These are phyloP conservation scores for Grosmannia serpens DNA, from an alignment of 2,329 filamentous ascomycete species.

Conservation along the genomic window DNA sequence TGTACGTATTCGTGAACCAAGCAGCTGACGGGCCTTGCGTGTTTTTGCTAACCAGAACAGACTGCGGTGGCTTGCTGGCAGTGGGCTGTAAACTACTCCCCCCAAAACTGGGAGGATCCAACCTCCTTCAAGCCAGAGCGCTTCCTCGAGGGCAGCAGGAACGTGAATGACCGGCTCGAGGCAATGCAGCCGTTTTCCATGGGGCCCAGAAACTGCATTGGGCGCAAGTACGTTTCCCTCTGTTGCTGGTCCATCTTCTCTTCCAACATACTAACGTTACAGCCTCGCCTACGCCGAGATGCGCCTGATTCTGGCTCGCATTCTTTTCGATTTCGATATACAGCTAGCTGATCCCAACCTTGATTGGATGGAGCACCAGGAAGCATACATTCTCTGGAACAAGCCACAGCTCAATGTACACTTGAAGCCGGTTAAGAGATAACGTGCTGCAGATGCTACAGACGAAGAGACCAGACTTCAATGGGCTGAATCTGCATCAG, in stretches of 20 bases:
- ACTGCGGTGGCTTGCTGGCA: conserved; percentile 7
- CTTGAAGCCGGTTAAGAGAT: conserved; percentile 1
- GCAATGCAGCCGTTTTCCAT: conserved; percentile 19
- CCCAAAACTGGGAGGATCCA: conserved; percentile 25
- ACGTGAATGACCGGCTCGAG: conserved; percentile 26
- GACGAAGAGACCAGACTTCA: no score
- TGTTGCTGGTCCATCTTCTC: not conserved
- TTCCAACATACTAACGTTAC: not conserved
- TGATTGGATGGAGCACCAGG: conserved; percentile 10
- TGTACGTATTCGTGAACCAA: conserved; percentile 19
- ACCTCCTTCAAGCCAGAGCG: conserved; percentile 17
- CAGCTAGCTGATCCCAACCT: conserved; percentile 11
- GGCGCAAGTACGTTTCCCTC: conserved; percentile 5
- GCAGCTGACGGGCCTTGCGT: conserved; percentile 17
- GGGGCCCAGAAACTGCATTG: conserved; percentile 11
- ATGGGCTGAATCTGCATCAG: no score
- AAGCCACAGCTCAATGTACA: conserved; percentile 12
- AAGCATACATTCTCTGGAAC: conserved; percentile 13
- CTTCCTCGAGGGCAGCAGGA: conserved; percentile 23
- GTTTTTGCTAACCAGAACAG: conserved; percentile 26
- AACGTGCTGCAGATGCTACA: no score
- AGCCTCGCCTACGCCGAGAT: conserved; percentile 16
- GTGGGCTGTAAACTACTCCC: conserved; percentile 21
- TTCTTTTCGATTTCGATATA: conserved; percentile 17
- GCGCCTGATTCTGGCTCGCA: conserved; percentile 11